Conservation (phyloP, 768 basidiomycete genomes). For the Tricholoma matsutake region DNA sequence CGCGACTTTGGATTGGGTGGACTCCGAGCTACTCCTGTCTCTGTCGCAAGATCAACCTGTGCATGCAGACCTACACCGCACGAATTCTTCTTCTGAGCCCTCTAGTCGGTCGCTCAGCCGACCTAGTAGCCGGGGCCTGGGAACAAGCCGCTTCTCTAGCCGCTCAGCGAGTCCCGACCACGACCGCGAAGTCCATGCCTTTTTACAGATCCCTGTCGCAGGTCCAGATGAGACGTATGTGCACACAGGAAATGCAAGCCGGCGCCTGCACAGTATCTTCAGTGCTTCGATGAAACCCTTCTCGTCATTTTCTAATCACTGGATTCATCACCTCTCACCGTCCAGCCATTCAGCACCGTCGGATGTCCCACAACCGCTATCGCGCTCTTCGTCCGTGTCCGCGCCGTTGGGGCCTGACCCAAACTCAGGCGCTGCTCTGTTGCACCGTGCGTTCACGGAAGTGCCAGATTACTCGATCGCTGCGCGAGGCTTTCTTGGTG, state of each 20-base stretch:
- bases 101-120: slow-evolving; percentile 21
- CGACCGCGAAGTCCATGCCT: slow-evolving; percentile 8
- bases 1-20: slow-evolving; percentile 72
- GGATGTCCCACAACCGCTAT: background rate
- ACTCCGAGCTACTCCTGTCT: slow-evolving; percentile 78
- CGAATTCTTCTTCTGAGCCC: slow-evolving; percentile 21
- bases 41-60: slow-evolving; percentile 39
- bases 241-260: slow-evolving; percentile 49
- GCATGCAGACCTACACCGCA: slow-evolving; percentile 12
- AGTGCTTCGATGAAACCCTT: slow-evolving; percentile 64
- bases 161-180: slow-evolving; percentile 62
- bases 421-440: slow-evolving; percentile 28
- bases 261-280: slow-evolving; percentile 50
- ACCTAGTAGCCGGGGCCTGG: slow-evolving; percentile 23
- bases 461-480: slow-evolving; percentile 88
- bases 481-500: slow-evolving; percentile 84
- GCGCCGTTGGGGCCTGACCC: slow-evolving; percentile 14
- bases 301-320: slow-evolving; percentile 42
- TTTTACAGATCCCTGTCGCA: slow-evolving; percentile 14
- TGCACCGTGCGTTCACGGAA: slow-evolving; percentile 65
- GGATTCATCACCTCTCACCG: slow-evolving; percentile 34
- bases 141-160: slow-evolving; percentile 29
- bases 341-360: slow-evolving; percentile 8
- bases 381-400: slow-evolving; percentile 10
- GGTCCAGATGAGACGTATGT: slow-evolving; percentile 46